A percentile compares a stretch with the other conserved stretches of the same genome.
phyloP scores from a whole-genome alignment of 1,284 basidiomycete species.

The Tylopilus sp. region DNA sequence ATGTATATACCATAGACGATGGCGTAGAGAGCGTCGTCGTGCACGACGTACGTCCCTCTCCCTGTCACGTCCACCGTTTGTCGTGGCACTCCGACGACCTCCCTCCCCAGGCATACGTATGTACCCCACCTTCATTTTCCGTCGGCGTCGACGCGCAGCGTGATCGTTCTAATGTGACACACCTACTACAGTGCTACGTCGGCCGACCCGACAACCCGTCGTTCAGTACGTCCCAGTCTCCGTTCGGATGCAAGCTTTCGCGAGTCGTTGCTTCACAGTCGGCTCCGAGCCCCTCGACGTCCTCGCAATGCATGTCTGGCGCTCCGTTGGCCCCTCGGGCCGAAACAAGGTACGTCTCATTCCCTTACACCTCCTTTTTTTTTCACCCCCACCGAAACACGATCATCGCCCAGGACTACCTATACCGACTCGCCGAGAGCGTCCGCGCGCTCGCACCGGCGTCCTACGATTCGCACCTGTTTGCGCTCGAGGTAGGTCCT shows the following conservation, averaged over 20 bases:
- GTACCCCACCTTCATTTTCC: neutral
- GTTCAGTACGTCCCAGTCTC: conserved; percentile 41
- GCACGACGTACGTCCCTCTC: conserved; percentile 33
- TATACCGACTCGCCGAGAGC: conserved; percentile 68
- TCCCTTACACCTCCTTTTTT: too few relatives aligned
- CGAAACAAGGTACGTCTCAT: conserved; percentile 61
- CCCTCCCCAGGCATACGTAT: conserved; percentile 19
- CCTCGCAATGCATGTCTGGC: conserved; percentile 68
- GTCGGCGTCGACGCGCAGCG: too few relatives aligned
- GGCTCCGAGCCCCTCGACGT: conserved; percentile 71
- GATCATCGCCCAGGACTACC: conserved; percentile 57
- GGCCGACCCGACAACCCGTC: conserved; percentile 62
- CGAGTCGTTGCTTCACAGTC: conserved; percentile 41
- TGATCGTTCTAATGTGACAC: neutral
- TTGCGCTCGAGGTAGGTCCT: conserved; percentile 61
- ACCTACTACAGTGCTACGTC: conserved; percentile 49
- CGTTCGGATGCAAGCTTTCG: neutral
- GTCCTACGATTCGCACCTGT: conserved; percentile 74
- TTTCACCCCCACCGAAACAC: too few relatives aligned
- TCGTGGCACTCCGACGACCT: too few relatives aligned
- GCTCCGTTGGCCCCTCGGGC: conserved; percentile 77
- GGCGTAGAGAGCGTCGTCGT: conserved; percentile 46
- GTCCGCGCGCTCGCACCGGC: conserved; percentile 68
- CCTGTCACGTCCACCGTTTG: neutral
- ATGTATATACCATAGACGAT: conserved; percentile 47